Percentiles rank a stretch among this genome's conserved stretches.
Evolutionary conservation across 2,329 filamentous ascomycete species (phyloP).

Genomic region (Beauveria sp.): DNA sequence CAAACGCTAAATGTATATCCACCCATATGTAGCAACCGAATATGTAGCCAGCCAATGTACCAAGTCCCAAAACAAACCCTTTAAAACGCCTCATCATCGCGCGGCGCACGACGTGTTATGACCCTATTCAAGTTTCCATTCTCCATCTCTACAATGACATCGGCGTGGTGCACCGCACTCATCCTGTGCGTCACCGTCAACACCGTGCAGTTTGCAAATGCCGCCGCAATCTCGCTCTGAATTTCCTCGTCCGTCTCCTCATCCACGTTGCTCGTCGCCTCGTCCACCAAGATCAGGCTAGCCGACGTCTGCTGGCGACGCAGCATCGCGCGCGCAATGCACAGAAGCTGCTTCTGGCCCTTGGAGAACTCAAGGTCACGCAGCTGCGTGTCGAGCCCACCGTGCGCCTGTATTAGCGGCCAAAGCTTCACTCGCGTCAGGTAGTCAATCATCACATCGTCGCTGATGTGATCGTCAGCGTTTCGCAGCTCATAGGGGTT

Average conservation of each 20-base stretch:
- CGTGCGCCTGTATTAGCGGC: slow-evolving; percentile 2
- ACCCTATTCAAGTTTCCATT: slow-evolving; percentile 6
- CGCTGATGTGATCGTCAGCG: neutral
- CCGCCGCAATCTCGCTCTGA: slow-evolving; percentile 9
- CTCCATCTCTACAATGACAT: slow-evolving; percentile 9
- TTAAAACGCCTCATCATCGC: slow-evolving; percentile 7
- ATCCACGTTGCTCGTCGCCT: slow-evolving; percentile 22
- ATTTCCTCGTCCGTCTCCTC: slow-evolving; percentile 26
- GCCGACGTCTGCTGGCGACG: slow-evolving; percentile 12
- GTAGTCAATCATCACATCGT: slow-evolving; percentile 11
- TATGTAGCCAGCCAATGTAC: neutral
- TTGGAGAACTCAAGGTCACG: slow-evolving; percentile 11
- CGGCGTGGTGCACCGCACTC: slow-evolving; percentile 8
- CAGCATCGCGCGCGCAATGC: slow-evolving; percentile 18
- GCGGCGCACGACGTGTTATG: slow-evolving; percentile 7
- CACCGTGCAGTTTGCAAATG: slow-evolving; percentile 13
- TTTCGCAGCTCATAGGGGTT: slow-evolving; percentile 3
- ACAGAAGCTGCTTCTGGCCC: slow-evolving; percentile 15
- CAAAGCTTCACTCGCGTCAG: slow-evolving; percentile 14
- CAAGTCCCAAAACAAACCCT: neutral
- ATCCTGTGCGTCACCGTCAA: slow-evolving; percentile 15
- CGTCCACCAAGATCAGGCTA: slow-evolving; percentile 3
- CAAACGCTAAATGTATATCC: slow-evolving; percentile 2
- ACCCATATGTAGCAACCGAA: neutral
- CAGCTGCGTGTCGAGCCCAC: slow-evolving; percentile 12